These are phyloP conservation scores for Allantophomopsis cytisporea DNA, from an alignment of 2,329 filamentous ascomycete species.

Conservation along the genomic window DNA sequence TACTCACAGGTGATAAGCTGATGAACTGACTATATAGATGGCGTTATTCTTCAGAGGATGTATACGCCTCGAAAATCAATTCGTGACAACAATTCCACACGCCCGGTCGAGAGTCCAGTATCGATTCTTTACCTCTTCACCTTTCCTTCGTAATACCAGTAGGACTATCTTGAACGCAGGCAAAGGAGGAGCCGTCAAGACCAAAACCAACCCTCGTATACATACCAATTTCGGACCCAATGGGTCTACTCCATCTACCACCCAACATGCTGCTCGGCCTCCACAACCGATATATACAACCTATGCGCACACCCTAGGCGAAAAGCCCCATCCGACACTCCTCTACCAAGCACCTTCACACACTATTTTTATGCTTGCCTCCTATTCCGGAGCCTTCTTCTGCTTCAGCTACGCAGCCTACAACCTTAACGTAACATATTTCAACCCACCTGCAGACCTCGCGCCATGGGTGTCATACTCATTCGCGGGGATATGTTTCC, in stretches of 20 bases:
- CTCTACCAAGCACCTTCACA: constrained; percentile 55
- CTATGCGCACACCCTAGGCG: constrained; percentile 39
- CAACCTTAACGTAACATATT: constrained; percentile 34
- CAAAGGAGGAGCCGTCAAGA: constrained; percentile 1
- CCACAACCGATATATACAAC: constrained; percentile 19
- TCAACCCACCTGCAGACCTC: constrained; percentile 34
- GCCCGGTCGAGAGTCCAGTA: no score
- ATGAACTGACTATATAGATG: no score
- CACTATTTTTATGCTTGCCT: constrained; percentile 44
- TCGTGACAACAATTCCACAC: no score
- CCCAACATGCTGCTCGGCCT: neutral
- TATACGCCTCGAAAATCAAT: no score
- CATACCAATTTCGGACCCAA: no score
- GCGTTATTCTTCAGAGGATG: no score
- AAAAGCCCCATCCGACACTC: constrained; percentile 37
- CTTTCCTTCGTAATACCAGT: constrained; percentile 4
- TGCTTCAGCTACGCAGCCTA: constrained; percentile 35
- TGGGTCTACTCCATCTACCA: no score
- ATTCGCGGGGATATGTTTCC: constrained; percentile 42
- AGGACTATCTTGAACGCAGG: constrained; percentile 1
- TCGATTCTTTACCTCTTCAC: constrained; percentile 2
- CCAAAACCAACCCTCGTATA: no score
- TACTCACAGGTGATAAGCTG: no score
- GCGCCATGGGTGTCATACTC: constrained; percentile 41
- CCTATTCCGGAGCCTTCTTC: constrained; percentile 39